phyloP scores from a whole-genome alignment of 257 asterid genomes.

The Leptodermis oblonga region DNA sequence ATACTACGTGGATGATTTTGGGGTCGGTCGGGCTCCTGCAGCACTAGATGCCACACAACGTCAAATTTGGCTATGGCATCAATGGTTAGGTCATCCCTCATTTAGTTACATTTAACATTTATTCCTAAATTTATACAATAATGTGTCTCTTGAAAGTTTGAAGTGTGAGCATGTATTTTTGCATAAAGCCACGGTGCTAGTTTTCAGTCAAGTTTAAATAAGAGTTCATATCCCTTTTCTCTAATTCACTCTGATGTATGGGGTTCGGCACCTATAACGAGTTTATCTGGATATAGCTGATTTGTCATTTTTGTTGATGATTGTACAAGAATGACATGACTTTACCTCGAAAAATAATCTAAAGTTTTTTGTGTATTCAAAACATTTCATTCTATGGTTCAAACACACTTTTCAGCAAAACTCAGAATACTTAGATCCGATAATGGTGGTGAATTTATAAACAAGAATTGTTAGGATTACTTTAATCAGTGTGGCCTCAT shows the following conservation, averaged over 20 bases:
- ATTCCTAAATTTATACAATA: neutral
- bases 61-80: constrained; percentile 17
- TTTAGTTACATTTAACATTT: neutral
- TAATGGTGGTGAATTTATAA: neutral
- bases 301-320: constrained; percentile 15
- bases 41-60: neutral
- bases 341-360: neutral
- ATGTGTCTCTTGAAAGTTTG: neutral
- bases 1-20: no score
- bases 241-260: constrained; percentile 5
- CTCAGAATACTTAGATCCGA: neutral
- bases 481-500: neutral
- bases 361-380: neutral
- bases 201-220: neutral
- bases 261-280: neutral
- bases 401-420: neutral
- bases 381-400: neutral
- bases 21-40: neutral
- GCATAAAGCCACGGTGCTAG: neutral
- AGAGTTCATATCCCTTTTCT: neutral
- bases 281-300: neutral
- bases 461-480: no score
- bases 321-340: constrained; percentile 1
- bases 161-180: constrained; percentile 5
- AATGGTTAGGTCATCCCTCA: neutral